A percentile compares a stretch with the other conserved stretches of the same genome.
Evolutionary conservation across 1,139 yeast species (phyloP).

Genomic region (Lodderomyces jiufengensis): DNA sequence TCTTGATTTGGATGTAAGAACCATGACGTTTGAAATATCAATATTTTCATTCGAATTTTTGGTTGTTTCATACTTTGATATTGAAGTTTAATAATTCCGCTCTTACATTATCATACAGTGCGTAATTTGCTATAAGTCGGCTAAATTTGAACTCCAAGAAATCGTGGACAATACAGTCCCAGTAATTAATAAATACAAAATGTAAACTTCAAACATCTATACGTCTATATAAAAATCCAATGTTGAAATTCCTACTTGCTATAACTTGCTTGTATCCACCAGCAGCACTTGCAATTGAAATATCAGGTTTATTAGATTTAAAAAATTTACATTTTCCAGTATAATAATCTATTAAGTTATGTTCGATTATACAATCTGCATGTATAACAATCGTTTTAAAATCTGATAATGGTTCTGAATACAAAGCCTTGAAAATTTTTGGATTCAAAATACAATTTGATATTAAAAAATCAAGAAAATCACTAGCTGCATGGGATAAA

Average conservation of each 20-base stretch:
- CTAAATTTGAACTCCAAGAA: no score
- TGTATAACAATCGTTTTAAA: slow-evolving; percentile 19
- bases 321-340: slow-evolving; percentile 36
- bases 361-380: slow-evolving; percentile 50
- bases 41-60: no score
- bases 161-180: no score
- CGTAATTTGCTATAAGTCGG: no score
- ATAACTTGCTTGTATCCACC: slow-evolving; percentile 10
- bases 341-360: slow-evolving; percentile 47
- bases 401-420: slow-evolving; percentile 5
- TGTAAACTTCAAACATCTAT: background rate
- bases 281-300: slow-evolving; percentile 16
- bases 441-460: slow-evolving; percentile 15
- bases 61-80: no score
- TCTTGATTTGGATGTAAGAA: no score
- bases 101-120: no score
- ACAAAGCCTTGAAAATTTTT: slow-evolving; percentile 9
- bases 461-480: slow-evolving; percentile 28
- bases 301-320: slow-evolving; percentile 22
- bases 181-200: no score
- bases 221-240: slow-evolving; percentile 8
- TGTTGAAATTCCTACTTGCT: slow-evolving; percentile 21
- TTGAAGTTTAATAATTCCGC: no score
- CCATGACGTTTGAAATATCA: no score
- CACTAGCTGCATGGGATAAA: slow-evolving; percentile 37